Percentiles rank a stretch among this genome's conserved stretches.
Conservation (phyloP, 148 eudicot species). For the Chenopodium quinoa region DNA sequence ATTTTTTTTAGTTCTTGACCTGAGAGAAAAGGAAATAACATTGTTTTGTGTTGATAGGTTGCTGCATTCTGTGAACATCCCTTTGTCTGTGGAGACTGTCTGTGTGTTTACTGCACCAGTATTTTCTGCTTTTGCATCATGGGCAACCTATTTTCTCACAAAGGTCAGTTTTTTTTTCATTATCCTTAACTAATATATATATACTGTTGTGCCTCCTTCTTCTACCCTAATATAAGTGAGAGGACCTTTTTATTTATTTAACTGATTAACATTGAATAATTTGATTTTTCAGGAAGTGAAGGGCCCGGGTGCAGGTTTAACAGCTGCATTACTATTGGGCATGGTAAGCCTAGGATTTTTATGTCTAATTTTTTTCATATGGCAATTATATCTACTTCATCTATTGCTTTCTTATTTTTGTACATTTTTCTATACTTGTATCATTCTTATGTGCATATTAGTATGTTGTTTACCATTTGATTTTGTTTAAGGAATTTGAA, state of each 20-base stretch:
- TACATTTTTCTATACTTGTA: neutral
- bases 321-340: slow-evolving; percentile 89
- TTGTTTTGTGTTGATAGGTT: slow-evolving; percentile 50
- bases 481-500: too few species aligned
- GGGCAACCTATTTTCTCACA: slow-evolving; percentile 92
- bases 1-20: too few species aligned
- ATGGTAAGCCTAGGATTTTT: slow-evolving; percentile 53
- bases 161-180: slow-evolving; percentile 53
- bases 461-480: too few species aligned
- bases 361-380: slow-evolving; percentile 11
- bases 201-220: neutral
- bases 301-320: slow-evolving; percentile 91
- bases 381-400: neutral
- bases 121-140: slow-evolving; percentile 90
- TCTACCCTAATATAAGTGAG: neutral
- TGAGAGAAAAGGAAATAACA: neutral
- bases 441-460: too few species aligned
- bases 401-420: neutral
- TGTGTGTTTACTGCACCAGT: slow-evolving; percentile 97
- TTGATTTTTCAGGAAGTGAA: slow-evolving; percentile 69
- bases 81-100: slow-evolving; percentile 96
- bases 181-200: neutral
- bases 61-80: slow-evolving; percentile 79
- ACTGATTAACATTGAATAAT: slow-evolving; percentile 19
- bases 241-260: neutral